Percentiles rank a stretch among this genome's conserved stretches.
Evolutionary conservation across 2,329 filamentous ascomycete genomes (phyloP).

Genomic region (Botrytis hyacinthi): DNA sequence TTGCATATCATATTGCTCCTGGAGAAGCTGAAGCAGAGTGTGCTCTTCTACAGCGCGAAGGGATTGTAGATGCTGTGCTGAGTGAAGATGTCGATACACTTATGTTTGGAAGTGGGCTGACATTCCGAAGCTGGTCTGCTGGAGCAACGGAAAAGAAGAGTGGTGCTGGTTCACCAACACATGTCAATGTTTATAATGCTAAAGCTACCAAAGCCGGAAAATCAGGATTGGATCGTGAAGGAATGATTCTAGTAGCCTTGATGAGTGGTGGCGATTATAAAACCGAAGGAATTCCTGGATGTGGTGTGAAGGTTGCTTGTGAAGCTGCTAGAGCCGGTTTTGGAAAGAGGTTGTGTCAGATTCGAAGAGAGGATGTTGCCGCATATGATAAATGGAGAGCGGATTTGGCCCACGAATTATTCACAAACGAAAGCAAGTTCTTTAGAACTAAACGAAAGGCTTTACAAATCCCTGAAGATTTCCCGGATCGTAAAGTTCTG

Average conservation of each 20-base stretch:
- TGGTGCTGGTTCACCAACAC: conserved; percentile 70
- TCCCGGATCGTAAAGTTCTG: conserved; percentile 76
- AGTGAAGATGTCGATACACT: conserved; percentile 96
- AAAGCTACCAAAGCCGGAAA: conserved; percentile 50
- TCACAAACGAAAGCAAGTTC: conserved; percentile 77
- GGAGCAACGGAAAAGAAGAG: conserved; percentile 61
- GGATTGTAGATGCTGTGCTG: conserved; percentile 87
- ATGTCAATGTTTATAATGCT: conserved; percentile 78
- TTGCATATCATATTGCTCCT: conserved; percentile 79
- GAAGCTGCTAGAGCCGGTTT: conserved; percentile 89
- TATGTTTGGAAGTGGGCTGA: conserved; percentile 88
- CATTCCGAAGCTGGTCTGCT: conserved; percentile 71
- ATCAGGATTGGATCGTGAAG: conserved; percentile 70
- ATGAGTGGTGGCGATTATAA: conserved; percentile 96
- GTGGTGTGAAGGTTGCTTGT: conserved; percentile 83
- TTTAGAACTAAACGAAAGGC: conserved; percentile 76
- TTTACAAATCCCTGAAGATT: conserved; percentile 72
- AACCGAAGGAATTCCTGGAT: conserved; percentile 81
- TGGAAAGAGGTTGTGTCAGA: conserved; percentile 68
- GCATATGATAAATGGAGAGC: conserved; percentile 70
- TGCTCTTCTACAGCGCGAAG: conserved; percentile 75
- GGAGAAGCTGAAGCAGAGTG: conserved; percentile 97
- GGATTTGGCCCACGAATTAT: conserved; percentile 69
- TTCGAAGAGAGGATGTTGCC: conserved; percentile 57
- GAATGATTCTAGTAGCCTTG: conserved; percentile 90